Evolutionary conservation across 148 eudicot species (phyloP), one percentile per base, ranked within the genome.

Genomic region (Tetragonia tetragonoides): DNA sequence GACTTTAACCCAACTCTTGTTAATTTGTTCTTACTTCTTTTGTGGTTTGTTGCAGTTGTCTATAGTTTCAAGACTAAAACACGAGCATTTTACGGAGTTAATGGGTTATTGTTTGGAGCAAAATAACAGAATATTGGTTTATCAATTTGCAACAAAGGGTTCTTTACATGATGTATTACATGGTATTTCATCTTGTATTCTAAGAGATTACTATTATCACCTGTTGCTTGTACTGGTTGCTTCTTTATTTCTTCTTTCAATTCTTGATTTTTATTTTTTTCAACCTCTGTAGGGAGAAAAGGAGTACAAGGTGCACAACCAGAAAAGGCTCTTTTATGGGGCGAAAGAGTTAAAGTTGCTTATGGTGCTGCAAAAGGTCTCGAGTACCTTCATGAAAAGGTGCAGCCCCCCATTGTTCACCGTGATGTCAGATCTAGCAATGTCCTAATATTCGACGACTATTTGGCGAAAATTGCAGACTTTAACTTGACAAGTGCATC

Each of bases 241-340:
- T 63, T 57, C 21, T 28, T 71, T 24, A 40, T 59, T 39, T 60
- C 3, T 3, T 42, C 57, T 42, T 39, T 8, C 17, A 46, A 7
- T 21, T 73, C 1, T 44, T 77, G 41, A 11, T 53, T 12, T 49
- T 37, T n/a, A 1, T 10, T 23, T 10, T 61, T 46, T 57, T 5
- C 23, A 3, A 60, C 5, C 49, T 38, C 18, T 77, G 34, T 63
- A 89, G 91, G 92, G 51, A 82, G 97, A 68, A 92, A 92, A 85
- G 94, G 97, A 71, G 94, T 90, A 54, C 93, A 92, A 84, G 91
- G 91, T 24, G 89, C 97, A 59, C 86, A 90, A 74, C 94, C 94
- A 15, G 97, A 94, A 42, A 94, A 92, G 0, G 87, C 75, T 74
- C 92, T 92, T 37, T 84, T 78, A 6, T 92, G 97, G 97, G 71